Conservation (phyloP, 2,329 filamentous ascomycete species). For the Zasmidium angulare region DNA sequence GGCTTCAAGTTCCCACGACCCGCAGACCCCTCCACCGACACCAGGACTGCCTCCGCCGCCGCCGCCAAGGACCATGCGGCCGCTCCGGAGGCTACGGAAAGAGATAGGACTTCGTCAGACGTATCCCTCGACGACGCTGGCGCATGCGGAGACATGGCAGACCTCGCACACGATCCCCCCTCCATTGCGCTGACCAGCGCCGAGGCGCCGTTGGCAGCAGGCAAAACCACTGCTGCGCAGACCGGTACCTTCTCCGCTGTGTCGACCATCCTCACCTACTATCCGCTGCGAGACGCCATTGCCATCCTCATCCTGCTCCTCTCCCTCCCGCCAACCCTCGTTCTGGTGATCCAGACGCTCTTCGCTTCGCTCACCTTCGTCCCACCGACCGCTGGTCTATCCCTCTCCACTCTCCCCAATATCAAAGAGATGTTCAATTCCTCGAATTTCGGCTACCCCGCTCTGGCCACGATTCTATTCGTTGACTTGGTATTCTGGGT, state of each 20-base stretch:
- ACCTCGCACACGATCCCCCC: constrained; percentile 32
- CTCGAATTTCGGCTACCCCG: constrained; percentile 74
- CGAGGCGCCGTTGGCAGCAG: constrained; percentile 20
- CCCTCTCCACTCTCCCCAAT: constrained; percentile 65
- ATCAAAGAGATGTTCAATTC: constrained; percentile 90
- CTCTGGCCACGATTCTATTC: constrained; percentile 77
- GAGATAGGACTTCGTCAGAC: constrained; percentile 44
- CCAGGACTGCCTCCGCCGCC: constrained; percentile 13
- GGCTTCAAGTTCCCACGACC: constrained; percentile 37
- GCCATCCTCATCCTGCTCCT: constrained; percentile 95
- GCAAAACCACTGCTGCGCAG: constrained; percentile 62
- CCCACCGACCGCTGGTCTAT: constrained; percentile 70
- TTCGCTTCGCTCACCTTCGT: constrained; percentile 94
- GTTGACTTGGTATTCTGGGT: constrained; percentile 83
- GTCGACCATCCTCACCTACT: constrained; percentile 82
- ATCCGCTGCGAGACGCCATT: constrained; percentile 90
- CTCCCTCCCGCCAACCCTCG: constrained; percentile 82
- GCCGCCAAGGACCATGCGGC: constrained; percentile 27
- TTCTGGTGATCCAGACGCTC: constrained; percentile 86
- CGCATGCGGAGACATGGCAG: constrained; percentile 30
- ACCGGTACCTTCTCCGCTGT: constrained; percentile 73
- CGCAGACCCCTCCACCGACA: constrained; percentile 22
- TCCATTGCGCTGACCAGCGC: constrained; percentile 13
- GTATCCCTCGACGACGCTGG: constrained; percentile 42
- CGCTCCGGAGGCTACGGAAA: constrained; percentile 25